phyloP scores from a whole-genome alignment of 805 yeast genomes.

The Wickerhamomyces subpelliculosus region DNA sequence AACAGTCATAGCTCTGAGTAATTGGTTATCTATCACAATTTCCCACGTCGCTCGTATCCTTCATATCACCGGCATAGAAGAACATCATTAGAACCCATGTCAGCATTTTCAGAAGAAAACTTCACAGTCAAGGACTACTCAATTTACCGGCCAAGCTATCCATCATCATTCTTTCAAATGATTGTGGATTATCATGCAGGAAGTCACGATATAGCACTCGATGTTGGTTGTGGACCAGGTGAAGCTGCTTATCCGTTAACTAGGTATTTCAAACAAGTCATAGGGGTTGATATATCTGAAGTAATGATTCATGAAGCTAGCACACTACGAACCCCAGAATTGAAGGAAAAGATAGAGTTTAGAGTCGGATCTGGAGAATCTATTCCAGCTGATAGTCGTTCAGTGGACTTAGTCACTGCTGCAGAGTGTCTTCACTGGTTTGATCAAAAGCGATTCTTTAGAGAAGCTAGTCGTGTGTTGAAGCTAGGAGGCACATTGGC shows the following conservation, averaged over 20 bases:
- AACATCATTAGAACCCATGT: slow-evolving; percentile 30
- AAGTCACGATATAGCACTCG: slow-evolving; percentile 29
- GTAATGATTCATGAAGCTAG: slow-evolving; percentile 46
- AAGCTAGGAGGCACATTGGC: slow-evolving; percentile 56
- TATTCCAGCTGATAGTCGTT: slow-evolving; percentile 11
- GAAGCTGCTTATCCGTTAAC: slow-evolving; percentile 44
- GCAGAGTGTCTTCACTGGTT: slow-evolving; percentile 75
- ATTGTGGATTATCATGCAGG: slow-evolving; percentile 31
- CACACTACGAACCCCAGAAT: slow-evolving; percentile 6
- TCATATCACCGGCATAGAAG: too few relatives aligned
- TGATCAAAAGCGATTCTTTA: slow-evolving; percentile 39
- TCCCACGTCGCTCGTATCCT: background rate
- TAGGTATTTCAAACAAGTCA: slow-evolving; percentile 31
- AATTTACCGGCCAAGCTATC: slow-evolving; percentile 57
- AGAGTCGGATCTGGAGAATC: slow-evolving; percentile 14
- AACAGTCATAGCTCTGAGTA: too few relatives aligned
- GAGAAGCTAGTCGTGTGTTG: slow-evolving; percentile 37
- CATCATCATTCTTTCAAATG: slow-evolving; percentile 36
- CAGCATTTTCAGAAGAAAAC: slow-evolving; percentile 44
- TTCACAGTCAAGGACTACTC: slow-evolving; percentile 46
- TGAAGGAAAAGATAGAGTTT: slow-evolving; percentile 5
- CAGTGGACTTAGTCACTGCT: slow-evolving; percentile 52
- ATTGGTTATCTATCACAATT: too few relatives aligned
- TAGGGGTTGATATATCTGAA: slow-evolving; percentile 49
- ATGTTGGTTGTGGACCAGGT: slow-evolving; percentile 66